Base-by-base conservation (phyloP, 768 basidiomycete species). In the Psilocybe subaeruginosa region DNA sequence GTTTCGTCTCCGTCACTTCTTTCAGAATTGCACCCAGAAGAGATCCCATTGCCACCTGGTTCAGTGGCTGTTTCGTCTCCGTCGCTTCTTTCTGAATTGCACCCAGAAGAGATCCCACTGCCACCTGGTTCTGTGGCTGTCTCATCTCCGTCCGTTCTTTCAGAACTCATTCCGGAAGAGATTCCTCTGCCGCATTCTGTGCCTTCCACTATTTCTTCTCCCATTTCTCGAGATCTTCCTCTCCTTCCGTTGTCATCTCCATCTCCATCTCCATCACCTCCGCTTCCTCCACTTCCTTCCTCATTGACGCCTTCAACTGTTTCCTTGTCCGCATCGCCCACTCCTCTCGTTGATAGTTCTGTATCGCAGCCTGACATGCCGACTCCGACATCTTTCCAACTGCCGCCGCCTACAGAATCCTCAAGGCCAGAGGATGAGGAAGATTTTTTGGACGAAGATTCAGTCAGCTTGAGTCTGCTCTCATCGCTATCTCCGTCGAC, bases 31-130 rank as follows among this genome's bases (percentile, higher is more conserved):
- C 63, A 70, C 4, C 72, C 79, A 0, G 75, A 71, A 35, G 73
- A 80, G 43, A 73, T 82, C 11, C 82, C 82, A 8, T 72, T 82
- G 7, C 84, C 82, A 14, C 61, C 56, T 12, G 62, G 58, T 5
- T 57, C 49, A 8, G 37, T 35, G 11, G 27, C 30, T 6, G 12
- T 4, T 12, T 59, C 30, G 9, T 45, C 58, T 5, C 35, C 51
- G 16, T 50, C 59, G 8, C 23, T 39, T 31, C 48, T 47, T 12
- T 52, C 63, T 2, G 31, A 54, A 3, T 33, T 55, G 19, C 63
- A 70, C 4, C 72, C 79, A 0, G 75, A 71, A 35, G 73, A 80
- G 43, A 73, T 82, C 11, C 82, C 82, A 8, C 72, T 82, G 7
- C 84, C 82, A 14, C 61, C 56, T 12, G 62, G 58, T 5, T 57